Evolutionary conservation across 2,329 filamentous ascomycete genomes (phyloP).

Genomic region (Beauveria varroae): DNA sequence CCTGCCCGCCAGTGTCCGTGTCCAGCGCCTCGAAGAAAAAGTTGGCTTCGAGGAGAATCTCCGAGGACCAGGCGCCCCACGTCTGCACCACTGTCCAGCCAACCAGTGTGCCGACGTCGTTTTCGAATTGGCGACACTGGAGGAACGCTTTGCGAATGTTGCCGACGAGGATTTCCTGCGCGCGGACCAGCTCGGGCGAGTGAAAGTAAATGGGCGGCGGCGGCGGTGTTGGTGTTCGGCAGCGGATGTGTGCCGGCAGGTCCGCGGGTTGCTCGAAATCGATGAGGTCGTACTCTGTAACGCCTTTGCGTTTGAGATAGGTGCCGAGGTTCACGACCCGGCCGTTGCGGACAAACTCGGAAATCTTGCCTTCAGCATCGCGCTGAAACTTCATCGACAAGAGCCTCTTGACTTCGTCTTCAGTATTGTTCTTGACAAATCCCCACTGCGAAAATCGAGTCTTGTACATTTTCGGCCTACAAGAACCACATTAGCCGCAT

Average conservation of each 20-base stretch:
- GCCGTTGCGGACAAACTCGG: slow-evolving; percentile 45
- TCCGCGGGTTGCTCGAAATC: slow-evolving; percentile 37
- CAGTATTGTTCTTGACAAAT: slow-evolving; percentile 48
- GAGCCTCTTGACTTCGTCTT: slow-evolving; percentile 43
- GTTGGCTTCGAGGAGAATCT: slow-evolving; percentile 36
- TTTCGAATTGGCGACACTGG: slow-evolving; percentile 36
- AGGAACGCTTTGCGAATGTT: slow-evolving; percentile 38
- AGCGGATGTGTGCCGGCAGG: slow-evolving; percentile 35
- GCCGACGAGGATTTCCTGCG: slow-evolving; percentile 35
- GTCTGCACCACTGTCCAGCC: slow-evolving; percentile 35
- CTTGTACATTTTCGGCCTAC: slow-evolving; percentile 48
- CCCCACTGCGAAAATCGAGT: slow-evolving; percentile 49
- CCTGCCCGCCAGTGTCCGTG: slow-evolving; percentile 31
- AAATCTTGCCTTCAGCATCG: slow-evolving; percentile 45
- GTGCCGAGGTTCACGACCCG: slow-evolving; percentile 44
- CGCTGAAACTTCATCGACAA: slow-evolving; percentile 45
- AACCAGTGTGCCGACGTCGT: slow-evolving; percentile 29
- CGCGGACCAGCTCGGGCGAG: slow-evolving; percentile 35
- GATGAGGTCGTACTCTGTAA: slow-evolving; percentile 44
- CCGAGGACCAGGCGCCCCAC: slow-evolving; percentile 37
- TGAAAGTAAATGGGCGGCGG: slow-evolving; percentile 33
- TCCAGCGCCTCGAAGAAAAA: slow-evolving; percentile 34
- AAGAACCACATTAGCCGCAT: slow-evolving; percentile 13
- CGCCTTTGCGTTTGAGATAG: slow-evolving; percentile 45
- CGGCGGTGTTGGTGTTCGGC: slow-evolving; percentile 37